Base-by-base conservation (phyloP, 306 rosid genomes). In the Hylodesmum podocarpum region DNA sequence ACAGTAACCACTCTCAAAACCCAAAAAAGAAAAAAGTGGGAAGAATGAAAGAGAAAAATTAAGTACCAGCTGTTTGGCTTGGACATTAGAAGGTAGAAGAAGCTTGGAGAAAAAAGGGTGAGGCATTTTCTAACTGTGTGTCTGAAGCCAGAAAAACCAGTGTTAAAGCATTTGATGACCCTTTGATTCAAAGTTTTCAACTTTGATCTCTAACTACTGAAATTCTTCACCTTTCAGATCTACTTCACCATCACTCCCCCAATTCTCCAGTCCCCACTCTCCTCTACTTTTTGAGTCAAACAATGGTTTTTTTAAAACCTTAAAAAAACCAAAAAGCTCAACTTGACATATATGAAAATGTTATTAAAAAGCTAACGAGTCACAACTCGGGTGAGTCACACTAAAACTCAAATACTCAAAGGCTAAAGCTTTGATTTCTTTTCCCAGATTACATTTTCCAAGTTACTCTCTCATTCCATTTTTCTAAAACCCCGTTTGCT, bases 101-200 rank as follows among this genome's bases (percentile, higher is more conserved):
- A 95, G 90, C 94, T 95, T 92, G 84, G 88, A 85, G 62, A 95
- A 95, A 86, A 71, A 88, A 66, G 97, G 91, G 69, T 82, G 84
- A 47, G 84, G 91, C 97, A 92, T 92, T 82, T 77, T 86, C 44
- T 34, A 73, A 55, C 66, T 55, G 64, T 55, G 64, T 49, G 39
- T 50, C 46, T 21, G 55, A 18, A 78, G 40, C 62, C 66, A 70
- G 77, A 72, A 46, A 63, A 69, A 64, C 73, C 16, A 66, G 16
- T 27, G 15, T 80, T 69, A 83, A 65, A 73, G 70, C 81, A 81
- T 77, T 73, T n/a, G 69, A 83, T n/a, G 51, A 9, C 72, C 47
- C 77, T 74, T 66, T 12, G 80, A 77, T 11, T 63, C 72, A 78
- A 81, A 76, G 82, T 41, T 63, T 73, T 50, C 51, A 66, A n/a